Conservation (phyloP, 2,329 filamentous ascomycete genomes). For the Domatiomyces globalis region DNA sequence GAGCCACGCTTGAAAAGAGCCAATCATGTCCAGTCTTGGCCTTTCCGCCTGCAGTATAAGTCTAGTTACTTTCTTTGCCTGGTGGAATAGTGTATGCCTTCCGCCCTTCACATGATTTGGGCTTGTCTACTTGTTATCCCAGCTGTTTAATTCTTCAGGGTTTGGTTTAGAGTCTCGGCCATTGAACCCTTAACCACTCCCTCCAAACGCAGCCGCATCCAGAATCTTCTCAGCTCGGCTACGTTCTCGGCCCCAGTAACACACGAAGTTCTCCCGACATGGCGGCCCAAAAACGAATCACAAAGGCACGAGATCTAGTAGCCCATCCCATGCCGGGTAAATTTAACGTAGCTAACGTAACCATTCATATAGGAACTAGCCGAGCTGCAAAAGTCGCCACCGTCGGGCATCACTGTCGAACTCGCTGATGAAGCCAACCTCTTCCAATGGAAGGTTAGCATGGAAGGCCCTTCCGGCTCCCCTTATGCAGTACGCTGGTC, state of each 20-base stretch:
- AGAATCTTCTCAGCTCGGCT: background rate
- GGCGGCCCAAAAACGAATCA: constrained; percentile 31
- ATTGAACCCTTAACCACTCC: background rate
- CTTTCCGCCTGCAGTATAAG: no score
- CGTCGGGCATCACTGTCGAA: constrained; percentile 42
- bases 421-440: constrained; percentile 50
- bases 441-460: constrained; percentile 52
- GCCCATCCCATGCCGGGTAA: background rate
- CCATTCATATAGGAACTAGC: constrained; percentile 39
- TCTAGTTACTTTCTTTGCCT: no score
- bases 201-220: no score
- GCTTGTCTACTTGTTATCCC: no score
- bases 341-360: background rate
- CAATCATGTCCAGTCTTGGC: no score
- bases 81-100: no score
- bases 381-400: constrained; percentile 43
- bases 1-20: no score
- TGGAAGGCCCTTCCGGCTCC: constrained; percentile 52
- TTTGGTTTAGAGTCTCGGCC: no score
- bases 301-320: constrained; percentile 25
- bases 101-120: no score
- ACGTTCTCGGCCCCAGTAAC: background rate
- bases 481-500: constrained; percentile 45
- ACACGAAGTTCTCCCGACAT: constrained; percentile 4
- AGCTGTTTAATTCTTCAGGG: no score